Evolutionary conservation across 805 yeast species (phyloP), one percentile per base, ranked within the genome.

Genomic region (Ogataea corticis): DNA sequence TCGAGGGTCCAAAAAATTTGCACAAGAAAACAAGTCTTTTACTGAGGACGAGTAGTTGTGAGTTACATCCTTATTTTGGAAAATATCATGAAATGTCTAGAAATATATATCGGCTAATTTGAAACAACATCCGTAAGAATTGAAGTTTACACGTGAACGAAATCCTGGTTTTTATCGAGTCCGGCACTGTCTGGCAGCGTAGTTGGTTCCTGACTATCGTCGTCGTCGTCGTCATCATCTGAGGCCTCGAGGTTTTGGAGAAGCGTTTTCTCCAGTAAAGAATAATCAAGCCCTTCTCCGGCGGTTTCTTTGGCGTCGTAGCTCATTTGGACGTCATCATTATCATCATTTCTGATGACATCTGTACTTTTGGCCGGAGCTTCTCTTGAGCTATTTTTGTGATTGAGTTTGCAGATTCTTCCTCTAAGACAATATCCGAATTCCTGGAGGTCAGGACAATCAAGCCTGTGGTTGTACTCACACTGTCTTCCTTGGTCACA

Each of bases 371-470:
- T 44, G 39, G 15, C 34, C 17, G 17, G 32, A 12, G 27, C 29
- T 33, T 28, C 43, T 28, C 6, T 33, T 17, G 31, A 28, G 31
- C 14, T 11, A 11, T 23, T n/a, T 39, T 56, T 61, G 62, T 85
- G 92, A 30, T 59, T 58, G 37, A 86, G 66, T n/a, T 65, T 62
- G 58, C 92, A 86, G 16, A 63, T 57, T 19, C 59, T 65, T 1
- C 78, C 79, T 42, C 79, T 64, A 1, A 79, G 71, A 61, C 95
- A 87, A 27, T 52, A 56, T 11, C 83, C 85, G n/a, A 69, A 68
- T 48, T 79, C 81, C 51, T 78, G 83, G 53, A 73, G 77, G 56
- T 86, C 92, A 0, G 95, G 92, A 64, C 95, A 87, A 46, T 78
- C 77, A 52, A 70, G 75, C 13, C 66, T 63, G 58, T 87, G 96